Percentiles rank a stretch among this genome's conserved stretches.
These are phyloP conservation scores for Shiraia bambusicola DNA, from an alignment of 2,329 filamentous ascomycete species.

Conservation along the genomic window DNA sequence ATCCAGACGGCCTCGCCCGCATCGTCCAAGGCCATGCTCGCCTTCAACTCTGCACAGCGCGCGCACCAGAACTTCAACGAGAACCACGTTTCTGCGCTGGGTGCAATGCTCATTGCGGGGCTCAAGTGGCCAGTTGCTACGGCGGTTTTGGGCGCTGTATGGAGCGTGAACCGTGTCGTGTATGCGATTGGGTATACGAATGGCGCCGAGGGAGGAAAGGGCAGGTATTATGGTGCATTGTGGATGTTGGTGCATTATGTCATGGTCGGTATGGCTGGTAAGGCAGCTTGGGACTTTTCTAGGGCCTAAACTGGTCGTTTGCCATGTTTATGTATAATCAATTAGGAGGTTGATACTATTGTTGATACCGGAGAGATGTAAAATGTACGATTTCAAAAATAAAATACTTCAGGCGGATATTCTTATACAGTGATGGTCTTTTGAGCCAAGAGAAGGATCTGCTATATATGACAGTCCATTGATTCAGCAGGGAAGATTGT, in stretches of 20 bases:
- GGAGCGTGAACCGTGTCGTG: slow-evolving; percentile 53
- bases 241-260: slow-evolving; percentile 39
- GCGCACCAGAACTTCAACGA: slow-evolving; percentile 61
- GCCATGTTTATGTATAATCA: background rate
- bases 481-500: too few relatives aligned
- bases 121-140: slow-evolving; percentile 54
- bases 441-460: too few relatives aligned
- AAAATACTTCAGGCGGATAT: too few relatives aligned
- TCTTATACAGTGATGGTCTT: too few relatives aligned
- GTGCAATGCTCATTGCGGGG: slow-evolving; percentile 56
- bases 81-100: slow-evolving; percentile 55
- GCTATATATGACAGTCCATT: too few relatives aligned
- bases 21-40: slow-evolving; percentile 47
- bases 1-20: slow-evolving; percentile 45
- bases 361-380: too few relatives aligned
- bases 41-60: slow-evolving; percentile 49
- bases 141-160: slow-evolving; percentile 50
- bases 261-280: slow-evolving; percentile 30
- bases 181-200: slow-evolving; percentile 53
- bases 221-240: slow-evolving; percentile 43
- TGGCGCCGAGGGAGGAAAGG: slow-evolving; percentile 45
- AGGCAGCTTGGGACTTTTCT: slow-evolving; percentile 27
- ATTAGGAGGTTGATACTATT: background rate
- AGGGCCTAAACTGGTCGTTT: slow-evolving; percentile 9
- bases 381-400: too few relatives aligned